These are phyloP conservation scores for Suhomyces faveliae DNA, from an alignment of 805 yeast genomes.

Conservation along the genomic window DNA sequence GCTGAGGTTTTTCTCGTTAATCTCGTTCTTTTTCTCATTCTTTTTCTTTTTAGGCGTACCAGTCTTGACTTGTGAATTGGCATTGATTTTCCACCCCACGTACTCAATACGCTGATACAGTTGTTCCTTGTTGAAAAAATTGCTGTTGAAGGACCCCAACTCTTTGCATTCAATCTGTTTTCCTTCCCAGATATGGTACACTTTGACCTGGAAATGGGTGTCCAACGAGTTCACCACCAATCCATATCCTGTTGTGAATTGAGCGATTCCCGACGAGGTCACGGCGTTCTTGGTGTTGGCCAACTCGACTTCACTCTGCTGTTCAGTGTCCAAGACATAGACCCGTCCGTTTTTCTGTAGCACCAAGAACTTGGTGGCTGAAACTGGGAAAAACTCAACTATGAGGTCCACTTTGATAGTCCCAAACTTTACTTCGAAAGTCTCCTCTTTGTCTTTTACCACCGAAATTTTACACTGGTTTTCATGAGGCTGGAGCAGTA, in stretches of 20 bases:
- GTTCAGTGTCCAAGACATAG: neutral
- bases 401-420: neutral
- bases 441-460: neutral
- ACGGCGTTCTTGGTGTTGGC: neutral
- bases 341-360: conserved; percentile 1
- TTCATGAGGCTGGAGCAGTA: neutral
- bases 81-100: conserved; percentile 7
- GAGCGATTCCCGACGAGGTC: conserved; percentile 1
- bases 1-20: neutral
- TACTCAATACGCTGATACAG: conserved; percentile 3
- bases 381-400: neutral
- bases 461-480: neutral
- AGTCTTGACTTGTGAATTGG: neutral
- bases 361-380: neutral
- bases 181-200: conserved; percentile 4
- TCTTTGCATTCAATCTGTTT: conserved; percentile 4
- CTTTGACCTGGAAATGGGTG: conserved; percentile 3
- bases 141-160: conserved; percentile 9
- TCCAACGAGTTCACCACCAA: conserved; percentile 5
- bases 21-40: neutral
- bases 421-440: neutral
- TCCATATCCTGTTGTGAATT: neutral
- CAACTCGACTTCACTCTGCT: neutral
- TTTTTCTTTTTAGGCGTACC: conserved; percentile 4
- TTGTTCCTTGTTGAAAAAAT: conserved; percentile 6